Evolutionary conservation across 768 basidiomycete species (phyloP), one percentile per base, ranked within the genome.

Genomic region (Mycena polygramma): DNA sequence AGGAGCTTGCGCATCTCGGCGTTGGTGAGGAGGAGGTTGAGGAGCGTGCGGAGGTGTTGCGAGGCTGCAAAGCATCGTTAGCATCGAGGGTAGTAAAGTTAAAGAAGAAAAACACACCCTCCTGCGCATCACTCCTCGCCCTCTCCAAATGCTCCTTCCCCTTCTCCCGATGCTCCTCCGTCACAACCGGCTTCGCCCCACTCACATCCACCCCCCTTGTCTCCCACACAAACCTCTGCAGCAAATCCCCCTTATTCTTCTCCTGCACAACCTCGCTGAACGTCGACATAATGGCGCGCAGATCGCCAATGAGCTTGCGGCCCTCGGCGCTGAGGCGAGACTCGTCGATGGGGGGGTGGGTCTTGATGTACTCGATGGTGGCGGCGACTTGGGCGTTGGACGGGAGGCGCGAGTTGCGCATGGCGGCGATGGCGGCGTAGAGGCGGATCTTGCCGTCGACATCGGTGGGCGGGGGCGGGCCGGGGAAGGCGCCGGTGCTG

Each of bases 1-100:
- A 97, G 81, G 41, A 98, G 90, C 79, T 98, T 97, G 75, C 96
- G 92, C 36, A 94, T 92, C 82, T 98, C 94, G 0, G 94, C 92
- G 83, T 99, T 99, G 78, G 97, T 97, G 70, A 96, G 85, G 75
- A 98, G 85, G 75, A 99, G 91, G 49, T 89, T 88, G 69, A 94
- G 85, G 58, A 99, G 88, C 0, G 95, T 96, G 73, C 97, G 94
- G 19, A 98, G 88, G 81, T 98, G 95, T 63, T 87, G 87, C 53
- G 93, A 89, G 22, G 95, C 95, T 93, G 69, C n/a, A n/a, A n/a
- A n/a, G n/a, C n/a, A n/a, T n/a, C n/a, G n/a, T n/a, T n/a, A n/a
- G n/a, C n/a, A n/a, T n/a, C n/a, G n/a, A n/a, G n/a, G n/a, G n/a
- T n/a, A n/a, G n/a, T n/a, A n/a, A n/a, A n/a, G n/a, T n/a, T n/a